Base-by-base conservation (phyloP, 176 grass and related monocot genomes). In the Raddia distichophylla region DNA sequence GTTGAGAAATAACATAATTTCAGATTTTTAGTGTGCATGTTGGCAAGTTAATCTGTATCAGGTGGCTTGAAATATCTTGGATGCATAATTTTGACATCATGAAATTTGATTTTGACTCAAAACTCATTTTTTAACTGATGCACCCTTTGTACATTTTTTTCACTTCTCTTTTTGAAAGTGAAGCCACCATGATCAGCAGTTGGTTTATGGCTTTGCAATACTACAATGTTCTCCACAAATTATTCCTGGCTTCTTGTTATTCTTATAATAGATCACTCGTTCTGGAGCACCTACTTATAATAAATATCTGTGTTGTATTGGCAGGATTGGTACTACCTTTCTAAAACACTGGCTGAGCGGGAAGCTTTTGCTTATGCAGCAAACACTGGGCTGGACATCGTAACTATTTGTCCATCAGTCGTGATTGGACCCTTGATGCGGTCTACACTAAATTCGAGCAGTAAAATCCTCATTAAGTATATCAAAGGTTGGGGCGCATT, bases 261-360 rank as follows among this genome's bases (percentile, higher is more conserved):
- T 80, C 10, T 13, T 67, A 5, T 4, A 58, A 45, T 15, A 53
- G 12, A 62, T 61, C 42, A 64, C 15, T 50, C 14, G 1, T 11
- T 67, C 0, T 67, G 6, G 5, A 51, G 47, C 33, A 44, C 22
- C 35, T 60, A 61, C 18, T 64, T 8, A 69, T 44, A 60, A 63
- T 6, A 61, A 52, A 14, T 34, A 51, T 22, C 10, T 47, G 8
- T 14, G 49, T 50, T 74, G 56, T 87, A 17, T 8, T 74, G 45
- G 8, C 90, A 92, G 86, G 84, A 92, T 70, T 92, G 90, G 83
- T 92, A 91, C 67, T 82, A 8, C 22, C 72, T 91, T 51, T 91
- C 90, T 17, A 91, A 91, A 87, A 91, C 86, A 7, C 7, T 74
- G 22, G 78, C 86, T 7, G 90, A 91, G 80, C 73, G 67, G 14